Evolutionary conservation across 1,284 basidiomycete species (phyloP).

Genomic region (Puccinia triticina): DNA sequence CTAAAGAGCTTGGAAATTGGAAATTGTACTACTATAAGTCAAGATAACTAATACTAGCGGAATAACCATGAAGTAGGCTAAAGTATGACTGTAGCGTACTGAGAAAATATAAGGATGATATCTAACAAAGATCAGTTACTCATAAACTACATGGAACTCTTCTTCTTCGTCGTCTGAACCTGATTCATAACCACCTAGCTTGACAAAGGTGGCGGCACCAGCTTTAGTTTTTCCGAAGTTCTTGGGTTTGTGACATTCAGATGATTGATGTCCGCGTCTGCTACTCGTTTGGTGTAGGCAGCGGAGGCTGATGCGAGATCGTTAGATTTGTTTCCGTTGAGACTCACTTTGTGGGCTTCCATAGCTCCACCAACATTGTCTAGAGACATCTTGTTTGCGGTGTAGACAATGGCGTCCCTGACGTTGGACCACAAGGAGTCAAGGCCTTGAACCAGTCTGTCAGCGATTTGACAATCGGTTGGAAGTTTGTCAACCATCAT

Average conservation of each 20-base stretch:
- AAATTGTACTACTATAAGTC: not conserved
- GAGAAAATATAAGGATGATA: not conserved
- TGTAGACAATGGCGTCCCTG: too few species aligned
- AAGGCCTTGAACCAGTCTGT: not conserved
- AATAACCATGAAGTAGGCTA: not conserved
- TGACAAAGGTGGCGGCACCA: too few species aligned
- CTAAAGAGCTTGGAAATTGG: not conserved
- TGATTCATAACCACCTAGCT: too few species aligned
- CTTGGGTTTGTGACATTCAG: too few species aligned
- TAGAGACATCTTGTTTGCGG: too few species aligned
- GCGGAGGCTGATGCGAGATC: not conserved
- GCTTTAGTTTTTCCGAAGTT: too few species aligned
- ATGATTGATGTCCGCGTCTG: not conserved
- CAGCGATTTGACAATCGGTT: not conserved
- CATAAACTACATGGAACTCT: not conserved
- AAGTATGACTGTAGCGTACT: not conserved
- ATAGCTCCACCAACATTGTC: too few species aligned
- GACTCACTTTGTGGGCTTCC: too few species aligned
- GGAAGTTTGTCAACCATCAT: not conserved
- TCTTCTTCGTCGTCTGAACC: not conserved
- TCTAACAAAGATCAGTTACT: not conserved
- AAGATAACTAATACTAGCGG: too few species aligned
- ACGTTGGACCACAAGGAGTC: not conserved
- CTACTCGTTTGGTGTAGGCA: not conserved
- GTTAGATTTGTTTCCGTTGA: too few species aligned